Base-by-base conservation (phyloP, 2,329 filamentous ascomycete species). In the Cladosporium phlei region DNA sequence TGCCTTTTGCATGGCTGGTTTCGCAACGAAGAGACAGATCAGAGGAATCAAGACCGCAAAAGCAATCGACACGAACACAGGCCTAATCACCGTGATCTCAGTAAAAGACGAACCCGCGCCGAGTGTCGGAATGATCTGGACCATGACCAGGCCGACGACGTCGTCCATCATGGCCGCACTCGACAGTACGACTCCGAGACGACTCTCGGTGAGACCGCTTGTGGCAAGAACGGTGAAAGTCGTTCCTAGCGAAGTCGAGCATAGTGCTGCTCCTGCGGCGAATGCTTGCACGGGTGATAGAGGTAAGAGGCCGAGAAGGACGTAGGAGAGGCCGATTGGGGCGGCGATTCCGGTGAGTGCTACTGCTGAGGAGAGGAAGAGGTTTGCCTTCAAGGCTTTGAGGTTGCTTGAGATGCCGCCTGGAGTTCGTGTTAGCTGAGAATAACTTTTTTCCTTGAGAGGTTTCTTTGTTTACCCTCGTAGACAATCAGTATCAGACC, bases 91-190 rank as follows among this genome's bases (percentile, higher is more conserved):
- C 3, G 68, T 73, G 4, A 66, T 55, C 1, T 66, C 64, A 32
- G 54, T 64, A 51, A 76, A 63, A 3, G 51, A 44, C 8, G 55
- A 56, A 34, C 51, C 55, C 35, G 61, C 45, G 64, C 83, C 75
- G 0, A 91, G 69, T 37, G 81, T 82, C 0, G 83, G 78, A 17
- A 93, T 83, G 35, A 91, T 76, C 54, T 87, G 79, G 0, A 88
- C 83, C 78, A 91, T 85, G 6, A 90, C 78, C 8, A 91, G 68
- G 0, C 85, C 86, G 1, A 86, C 76, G 0, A 91, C 82, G 65
- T 93, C 86, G 59, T 93, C 87, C 67, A 93, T 78, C 78, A 93
- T 86, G 0, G 86, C 87, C 1, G 85, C 86, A 49, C 78, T 82
- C 2, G 79, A 78, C 0, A 89, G 71, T 0, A 93, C 77, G 7